Conservation (phyloP, 805 yeast species). For the Cyberlindnera americana region DNA sequence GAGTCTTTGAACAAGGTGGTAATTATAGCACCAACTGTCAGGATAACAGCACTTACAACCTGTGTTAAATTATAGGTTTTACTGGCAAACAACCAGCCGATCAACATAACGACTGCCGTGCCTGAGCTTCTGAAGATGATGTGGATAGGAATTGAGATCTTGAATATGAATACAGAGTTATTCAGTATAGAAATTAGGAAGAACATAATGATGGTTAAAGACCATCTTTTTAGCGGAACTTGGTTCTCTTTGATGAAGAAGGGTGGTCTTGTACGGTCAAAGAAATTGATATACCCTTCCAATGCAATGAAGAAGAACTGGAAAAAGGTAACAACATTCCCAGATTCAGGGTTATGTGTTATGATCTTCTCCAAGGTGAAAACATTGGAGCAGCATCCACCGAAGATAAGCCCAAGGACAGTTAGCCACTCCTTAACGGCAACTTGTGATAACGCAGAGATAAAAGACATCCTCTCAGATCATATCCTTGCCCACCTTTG, state of each 20-base stretch:
- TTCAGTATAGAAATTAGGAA: constrained; percentile 50
- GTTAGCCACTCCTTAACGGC: constrained; percentile 24
- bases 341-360: constrained; percentile 34
- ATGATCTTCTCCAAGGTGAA: constrained; percentile 56
- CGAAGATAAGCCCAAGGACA: constrained; percentile 42
- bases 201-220: constrained; percentile 46
- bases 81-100: constrained; percentile 46
- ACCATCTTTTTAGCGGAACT: constrained; percentile 43
- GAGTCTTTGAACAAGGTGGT: constrained; percentile 30
- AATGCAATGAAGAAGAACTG: constrained; percentile 54
- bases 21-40: constrained; percentile 47
- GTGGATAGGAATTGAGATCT: constrained; percentile 63
- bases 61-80: constrained; percentile 45
- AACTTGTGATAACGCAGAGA: constrained; percentile 19
- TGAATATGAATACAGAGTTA: constrained; percentile 53
- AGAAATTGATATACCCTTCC: constrained; percentile 37
- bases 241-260: constrained; percentile 32
- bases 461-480: constrained; percentile 4
- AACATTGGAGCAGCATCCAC: constrained; percentile 75
- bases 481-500: neutral
- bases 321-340: constrained; percentile 52
- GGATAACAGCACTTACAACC: constrained; percentile 44
- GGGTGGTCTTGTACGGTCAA: constrained; percentile 30
- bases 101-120: constrained; percentile 54
- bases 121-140: constrained; percentile 64